These are phyloP conservation scores for Boletales sp. DNA, from an alignment of 768 basidiomycete species.

Conservation along the genomic window DNA sequence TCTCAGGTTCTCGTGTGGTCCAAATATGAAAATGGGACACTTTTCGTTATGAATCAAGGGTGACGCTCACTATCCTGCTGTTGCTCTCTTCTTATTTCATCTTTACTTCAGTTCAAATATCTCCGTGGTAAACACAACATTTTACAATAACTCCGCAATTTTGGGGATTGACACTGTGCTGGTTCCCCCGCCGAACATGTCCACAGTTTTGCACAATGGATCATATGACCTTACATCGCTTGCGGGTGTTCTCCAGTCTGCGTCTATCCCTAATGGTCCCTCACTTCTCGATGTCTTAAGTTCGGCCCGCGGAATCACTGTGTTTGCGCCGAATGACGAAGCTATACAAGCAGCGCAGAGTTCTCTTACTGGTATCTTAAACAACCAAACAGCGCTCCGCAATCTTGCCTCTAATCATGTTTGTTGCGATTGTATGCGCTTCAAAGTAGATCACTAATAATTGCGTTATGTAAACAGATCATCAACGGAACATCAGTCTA, in stretches of 20 bases:
- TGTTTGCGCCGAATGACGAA: slow-evolving; percentile 61
- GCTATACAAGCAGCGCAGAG: slow-evolving; percentile 42
- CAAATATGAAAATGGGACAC: slow-evolving; percentile 32
- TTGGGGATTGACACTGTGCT: slow-evolving; percentile 51
- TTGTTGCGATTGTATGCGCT: slow-evolving; percentile 11
- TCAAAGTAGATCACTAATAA: not conserved
- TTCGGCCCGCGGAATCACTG: slow-evolving; percentile 51
- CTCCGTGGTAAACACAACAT: slow-evolving; percentile 37
- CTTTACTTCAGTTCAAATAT: slow-evolving; percentile 26
- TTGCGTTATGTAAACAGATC: slow-evolving; percentile 32
- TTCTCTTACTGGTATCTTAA: slow-evolving; percentile 29
- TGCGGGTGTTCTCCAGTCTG: slow-evolving; percentile 7
- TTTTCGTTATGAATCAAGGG: slow-evolving; percentile 50
- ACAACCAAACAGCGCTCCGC: slow-evolving; percentile 45
- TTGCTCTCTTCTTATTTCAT: not conserved
- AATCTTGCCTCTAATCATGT: slow-evolving; percentile 61
- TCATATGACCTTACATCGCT: slow-evolving; percentile 41
- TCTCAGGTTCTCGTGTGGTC: slow-evolving; percentile 55
- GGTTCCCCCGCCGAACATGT: slow-evolving; percentile 46
- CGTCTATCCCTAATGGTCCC: slow-evolving; percentile 23
- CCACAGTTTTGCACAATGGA: slow-evolving; percentile 34
- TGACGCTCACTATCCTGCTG: slow-evolving; percentile 18
- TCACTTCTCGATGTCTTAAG: slow-evolving; percentile 29
- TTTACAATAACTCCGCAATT: slow-evolving; percentile 40
- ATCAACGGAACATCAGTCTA: slow-evolving; percentile 70